These are phyloP conservation scores for Xanthoparmelia taractica DNA, from an alignment of 495 filamentous ascomycete genomes.

Conservation along the genomic window DNA sequence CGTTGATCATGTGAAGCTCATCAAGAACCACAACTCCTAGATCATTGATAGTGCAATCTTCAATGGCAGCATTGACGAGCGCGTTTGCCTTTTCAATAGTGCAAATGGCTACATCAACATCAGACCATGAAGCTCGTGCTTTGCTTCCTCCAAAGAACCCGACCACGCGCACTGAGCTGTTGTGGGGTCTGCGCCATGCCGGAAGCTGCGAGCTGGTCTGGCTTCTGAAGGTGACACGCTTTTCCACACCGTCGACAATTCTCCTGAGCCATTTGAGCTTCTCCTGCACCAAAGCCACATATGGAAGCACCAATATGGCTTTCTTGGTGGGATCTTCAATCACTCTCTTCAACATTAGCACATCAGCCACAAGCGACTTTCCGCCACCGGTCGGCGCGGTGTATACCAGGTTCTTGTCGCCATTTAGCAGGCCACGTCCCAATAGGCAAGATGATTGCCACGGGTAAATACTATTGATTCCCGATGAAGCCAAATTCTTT, in stretches of 20 bases:
- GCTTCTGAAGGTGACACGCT: conserved; percentile 27
- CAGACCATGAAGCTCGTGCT: conserved; percentile 56
- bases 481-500: conserved; percentile 54
- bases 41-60: conserved; percentile 58
- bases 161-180: conserved; percentile 51
- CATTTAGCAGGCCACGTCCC: conserved; percentile 56
- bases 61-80: conserved; percentile 68
- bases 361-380: conserved; percentile 70
- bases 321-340: conserved; percentile 58
- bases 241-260: conserved; percentile 57
- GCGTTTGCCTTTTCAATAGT: conserved; percentile 85
- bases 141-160: conserved; percentile 72
- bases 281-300: conserved; percentile 76
- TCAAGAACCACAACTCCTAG: conserved; percentile 67
- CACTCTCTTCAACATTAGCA: conserved; percentile 66
- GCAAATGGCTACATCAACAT: conserved; percentile 73
- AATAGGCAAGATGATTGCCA: conserved; percentile 79
- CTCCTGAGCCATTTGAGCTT: conserved; percentile 71
- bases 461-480: conserved; percentile 64
- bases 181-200: conserved; percentile 33
- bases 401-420: conserved; percentile 67
- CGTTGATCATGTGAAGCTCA: conserved; percentile 76
- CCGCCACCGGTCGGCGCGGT: conserved; percentile 80
- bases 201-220: conserved; percentile 20
- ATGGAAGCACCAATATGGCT: conserved; percentile 71